Conservation (phyloP, 2,329 filamentous ascomycete genomes). For the Ophiocordyceps camponoti-floridani region DNA sequence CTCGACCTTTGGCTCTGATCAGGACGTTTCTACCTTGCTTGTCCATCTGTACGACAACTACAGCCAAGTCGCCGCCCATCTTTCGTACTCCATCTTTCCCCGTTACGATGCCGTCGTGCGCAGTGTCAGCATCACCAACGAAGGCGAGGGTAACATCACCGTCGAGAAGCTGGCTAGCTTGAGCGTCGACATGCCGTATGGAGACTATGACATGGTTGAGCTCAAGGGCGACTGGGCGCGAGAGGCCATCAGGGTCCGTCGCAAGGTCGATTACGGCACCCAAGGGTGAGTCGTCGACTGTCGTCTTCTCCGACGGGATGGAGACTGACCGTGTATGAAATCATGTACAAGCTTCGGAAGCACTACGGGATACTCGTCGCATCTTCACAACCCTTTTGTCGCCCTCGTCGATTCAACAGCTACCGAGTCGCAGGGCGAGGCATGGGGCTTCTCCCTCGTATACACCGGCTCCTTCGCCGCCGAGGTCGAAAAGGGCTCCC, state of each 20-base stretch:
- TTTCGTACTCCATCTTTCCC: slow-evolving; percentile 47
- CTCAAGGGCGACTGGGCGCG: slow-evolving; percentile 45
- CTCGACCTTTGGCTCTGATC: slow-evolving; percentile 35
- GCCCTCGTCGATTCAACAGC: slow-evolving; percentile 35
- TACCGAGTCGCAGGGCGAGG: slow-evolving; percentile 41
- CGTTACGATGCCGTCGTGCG: slow-evolving; percentile 40
- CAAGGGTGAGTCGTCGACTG: slow-evolving; percentile 26
- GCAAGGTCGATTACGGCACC: slow-evolving; percentile 36
- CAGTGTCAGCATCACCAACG: slow-evolving; percentile 43
- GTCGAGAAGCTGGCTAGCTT: slow-evolving; percentile 41
- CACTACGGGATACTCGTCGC: slow-evolving; percentile 42
- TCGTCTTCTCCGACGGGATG: too few relatives aligned
- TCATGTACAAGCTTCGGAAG: slow-evolving; percentile 34
- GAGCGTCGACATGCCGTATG: slow-evolving; percentile 40
- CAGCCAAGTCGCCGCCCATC: slow-evolving; percentile 35
- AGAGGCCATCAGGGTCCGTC: slow-evolving; percentile 34
- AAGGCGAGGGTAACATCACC: slow-evolving; percentile 30
- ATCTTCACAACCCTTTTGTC: slow-evolving; percentile 47
- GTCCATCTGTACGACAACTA: slow-evolving; percentile 40
- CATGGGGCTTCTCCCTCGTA: slow-evolving; percentile 46
- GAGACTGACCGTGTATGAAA: too few relatives aligned
- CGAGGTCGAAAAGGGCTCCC: slow-evolving; percentile 43
- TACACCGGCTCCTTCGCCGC: slow-evolving; percentile 46
- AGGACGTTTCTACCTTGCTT: slow-evolving; percentile 39
- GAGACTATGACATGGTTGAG: slow-evolving; percentile 44